Evolutionary conservation across 1,284 basidiomycete genomes (phyloP), one percentile per base, ranked within the genome.

Genomic region (Trametes pubescens): DNA sequence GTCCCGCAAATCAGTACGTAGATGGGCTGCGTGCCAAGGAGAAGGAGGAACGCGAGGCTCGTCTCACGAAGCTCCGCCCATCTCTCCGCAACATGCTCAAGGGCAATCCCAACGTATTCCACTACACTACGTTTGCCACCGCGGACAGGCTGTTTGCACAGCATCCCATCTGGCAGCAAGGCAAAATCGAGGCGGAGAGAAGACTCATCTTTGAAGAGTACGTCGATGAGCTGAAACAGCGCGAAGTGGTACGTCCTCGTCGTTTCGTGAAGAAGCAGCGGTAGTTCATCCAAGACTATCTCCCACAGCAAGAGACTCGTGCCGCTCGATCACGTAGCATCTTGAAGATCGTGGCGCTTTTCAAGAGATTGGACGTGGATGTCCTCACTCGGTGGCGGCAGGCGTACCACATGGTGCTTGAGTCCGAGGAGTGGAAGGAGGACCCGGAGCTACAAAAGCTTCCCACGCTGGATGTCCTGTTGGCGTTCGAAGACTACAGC

Each of bases 401-500:
- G 59, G 95, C 94, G 3, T 90, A 93, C 69, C 84, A 86, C 24
- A 81, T 91, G 66, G 86, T 98, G 40, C 72, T 87, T 11, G 88
- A 90, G 22, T 92, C 93, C 1, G 86, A 90, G 0, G 90, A 90
- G 56, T 98, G 93, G 89, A 85, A 83, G 46, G 76, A 79, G 24
- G 94, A 97, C 71, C 68, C 79, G 0, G 91, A 94, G 66, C 80
- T 98, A 53, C 89, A 87, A 66, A 88, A 85, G 69, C 84, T 98
- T 51, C 95, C 96, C 8, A 91, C 90, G 3, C 82, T 98, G 48
- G 96, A 98, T 74, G 93, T 98, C 65, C 82, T 98, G 26, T 85
- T 92, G 40, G 93, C 95, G 0, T 98, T 95, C 69, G 96, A 98
- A 77, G 94, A 96, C 73, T 95, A 96, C 74, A 91, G 92, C 63